A percentile compares a stretch with the other conserved stretches of the same genome.
These are phyloP conservation scores for Fusarium anthophilum DNA, from an alignment of 2,329 filamentous ascomycete species.

Conservation along the genomic window DNA sequence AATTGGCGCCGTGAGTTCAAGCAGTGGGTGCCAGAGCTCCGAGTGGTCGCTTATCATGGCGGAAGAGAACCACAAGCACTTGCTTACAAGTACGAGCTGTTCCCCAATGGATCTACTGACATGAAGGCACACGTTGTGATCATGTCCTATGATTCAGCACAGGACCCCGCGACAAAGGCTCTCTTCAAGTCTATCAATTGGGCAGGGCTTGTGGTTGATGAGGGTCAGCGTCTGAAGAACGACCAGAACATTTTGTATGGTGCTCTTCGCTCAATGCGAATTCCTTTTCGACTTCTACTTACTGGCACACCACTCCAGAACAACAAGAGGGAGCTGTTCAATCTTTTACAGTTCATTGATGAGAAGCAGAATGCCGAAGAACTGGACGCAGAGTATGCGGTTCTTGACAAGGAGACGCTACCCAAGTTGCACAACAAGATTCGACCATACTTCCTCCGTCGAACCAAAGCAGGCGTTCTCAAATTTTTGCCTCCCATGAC, in stretches of 20 bases:
- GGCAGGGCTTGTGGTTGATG: slow-evolving; percentile 90
- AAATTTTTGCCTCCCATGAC: slow-evolving; percentile 93
- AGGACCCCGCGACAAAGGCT: slow-evolving; percentile 72
- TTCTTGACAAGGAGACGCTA: slow-evolving; percentile 86
- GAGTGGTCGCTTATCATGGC: slow-evolving; percentile 94
- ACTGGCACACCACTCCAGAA: slow-evolving; percentile 96
- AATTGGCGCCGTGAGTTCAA: slow-evolving; percentile 98
- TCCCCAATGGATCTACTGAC: slow-evolving; percentile 70
- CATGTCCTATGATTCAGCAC: slow-evolving; percentile 91
- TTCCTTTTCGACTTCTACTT: slow-evolving; percentile 85
- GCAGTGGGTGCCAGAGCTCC: slow-evolving; percentile 85
- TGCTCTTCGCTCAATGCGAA: slow-evolving; percentile 75
- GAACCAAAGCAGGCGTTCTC: slow-evolving; percentile 90
- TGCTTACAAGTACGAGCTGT: slow-evolving; percentile 85
- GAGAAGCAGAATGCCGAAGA: slow-evolving; percentile 72
- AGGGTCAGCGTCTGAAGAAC: slow-evolving; percentile 95
- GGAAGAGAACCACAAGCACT: slow-evolving; percentile 77
- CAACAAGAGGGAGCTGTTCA: slow-evolving; percentile 94
- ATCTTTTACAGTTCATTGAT: slow-evolving; percentile 94
- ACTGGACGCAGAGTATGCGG: slow-evolving; percentile 78
- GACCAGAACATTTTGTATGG: slow-evolving; percentile 85
- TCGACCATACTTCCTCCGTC: slow-evolving; percentile 72
- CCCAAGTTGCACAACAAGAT: slow-evolving; percentile 84
- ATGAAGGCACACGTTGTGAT: slow-evolving; percentile 92
- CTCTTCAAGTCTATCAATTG: slow-evolving; percentile 80